Conservation (phyloP, 1,139 yeast genomes). For the Kluyveromyces marxianus region DNA sequence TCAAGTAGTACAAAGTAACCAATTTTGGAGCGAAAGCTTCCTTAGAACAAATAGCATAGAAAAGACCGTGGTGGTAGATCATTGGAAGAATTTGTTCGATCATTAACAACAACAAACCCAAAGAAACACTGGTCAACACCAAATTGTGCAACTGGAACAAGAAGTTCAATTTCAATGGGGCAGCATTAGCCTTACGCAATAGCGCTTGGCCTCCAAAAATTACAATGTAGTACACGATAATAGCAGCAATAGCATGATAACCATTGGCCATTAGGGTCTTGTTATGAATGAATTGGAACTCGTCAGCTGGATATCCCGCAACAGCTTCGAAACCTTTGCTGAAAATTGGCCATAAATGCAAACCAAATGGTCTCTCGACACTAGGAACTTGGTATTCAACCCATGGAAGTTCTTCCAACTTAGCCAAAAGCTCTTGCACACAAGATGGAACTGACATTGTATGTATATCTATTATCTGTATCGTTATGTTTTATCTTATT, state of each 20-base stretch:
- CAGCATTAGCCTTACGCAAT: constrained; percentile 43
- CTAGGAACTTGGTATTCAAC: constrained; percentile 41
- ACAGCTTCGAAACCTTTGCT: constrained; percentile 45
- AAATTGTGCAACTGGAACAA: constrained; percentile 79
- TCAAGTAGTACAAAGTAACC: constrained; percentile 74
- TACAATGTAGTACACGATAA: constrained; percentile 62
- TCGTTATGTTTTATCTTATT: not conserved
- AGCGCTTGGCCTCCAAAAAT: constrained; percentile 77
- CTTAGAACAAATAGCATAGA: constrained; percentile 75
- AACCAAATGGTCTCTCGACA: constrained; percentile 79
- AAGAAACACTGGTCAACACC: constrained; percentile 62
- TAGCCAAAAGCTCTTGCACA: constrained; percentile 4
- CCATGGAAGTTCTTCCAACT: constrained; percentile 12
- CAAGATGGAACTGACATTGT: not conserved
- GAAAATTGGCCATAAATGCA: constrained; percentile 85
- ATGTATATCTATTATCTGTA: not conserved
- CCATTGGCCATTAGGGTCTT: constrained; percentile 64
- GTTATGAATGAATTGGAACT: constrained; percentile 59
- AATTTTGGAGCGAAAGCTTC: constrained; percentile 81
- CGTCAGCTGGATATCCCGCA: constrained; percentile 61
- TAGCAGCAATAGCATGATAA: constrained; percentile 55
- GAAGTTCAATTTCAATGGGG: constrained; percentile 66
- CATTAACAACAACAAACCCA: constrained; percentile 57
- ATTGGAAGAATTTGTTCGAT: constrained; percentile 85
- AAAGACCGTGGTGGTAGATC: constrained; percentile 65